A percentile compares a stretch with the other conserved stretches of the same genome.
Conservation (phyloP, 2,329 filamentous ascomycete genomes). For the Juglanconis juglandina region DNA sequence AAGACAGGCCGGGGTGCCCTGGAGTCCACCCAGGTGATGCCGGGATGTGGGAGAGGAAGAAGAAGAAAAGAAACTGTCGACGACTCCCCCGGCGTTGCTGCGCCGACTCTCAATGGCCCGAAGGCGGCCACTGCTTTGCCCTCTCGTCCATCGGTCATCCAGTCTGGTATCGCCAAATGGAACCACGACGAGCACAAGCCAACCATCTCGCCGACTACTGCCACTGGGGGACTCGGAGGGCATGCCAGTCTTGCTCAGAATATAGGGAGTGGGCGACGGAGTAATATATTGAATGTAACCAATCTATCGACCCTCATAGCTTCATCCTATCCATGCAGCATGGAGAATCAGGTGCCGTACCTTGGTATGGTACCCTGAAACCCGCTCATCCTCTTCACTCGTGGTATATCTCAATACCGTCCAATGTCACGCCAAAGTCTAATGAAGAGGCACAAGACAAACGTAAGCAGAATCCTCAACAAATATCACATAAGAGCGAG, state of each 20-base stretch:
- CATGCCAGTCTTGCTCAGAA: too few species aligned
- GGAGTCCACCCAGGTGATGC: neutral
- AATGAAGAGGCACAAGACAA: neutral
- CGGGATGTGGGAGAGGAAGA: conserved; percentile 4
- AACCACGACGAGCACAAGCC: neutral
- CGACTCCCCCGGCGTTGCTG: neutral
- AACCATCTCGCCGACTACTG: too few species aligned
- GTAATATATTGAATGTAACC: too few species aligned
- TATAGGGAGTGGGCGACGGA: too few species aligned
- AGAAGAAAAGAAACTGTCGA: neutral
- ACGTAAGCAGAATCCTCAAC: neutral
- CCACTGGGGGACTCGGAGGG: too few species aligned
- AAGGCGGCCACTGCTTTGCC: neutral
- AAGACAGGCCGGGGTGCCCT: neutral
- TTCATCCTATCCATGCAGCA: too few species aligned
- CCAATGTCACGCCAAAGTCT: neutral
- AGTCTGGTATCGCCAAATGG: too few species aligned
- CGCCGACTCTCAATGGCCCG: conserved; percentile 1
- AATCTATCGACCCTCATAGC: too few species aligned
- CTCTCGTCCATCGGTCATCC: too few species aligned
- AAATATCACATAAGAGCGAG: too few species aligned
- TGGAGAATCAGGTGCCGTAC: too few species aligned
- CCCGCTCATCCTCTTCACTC: neutral
- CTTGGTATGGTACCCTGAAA: neutral
- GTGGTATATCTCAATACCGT: neutral